phyloP scores from a whole-genome alignment of 129 eudicot species.

The Silybum marianum region DNA sequence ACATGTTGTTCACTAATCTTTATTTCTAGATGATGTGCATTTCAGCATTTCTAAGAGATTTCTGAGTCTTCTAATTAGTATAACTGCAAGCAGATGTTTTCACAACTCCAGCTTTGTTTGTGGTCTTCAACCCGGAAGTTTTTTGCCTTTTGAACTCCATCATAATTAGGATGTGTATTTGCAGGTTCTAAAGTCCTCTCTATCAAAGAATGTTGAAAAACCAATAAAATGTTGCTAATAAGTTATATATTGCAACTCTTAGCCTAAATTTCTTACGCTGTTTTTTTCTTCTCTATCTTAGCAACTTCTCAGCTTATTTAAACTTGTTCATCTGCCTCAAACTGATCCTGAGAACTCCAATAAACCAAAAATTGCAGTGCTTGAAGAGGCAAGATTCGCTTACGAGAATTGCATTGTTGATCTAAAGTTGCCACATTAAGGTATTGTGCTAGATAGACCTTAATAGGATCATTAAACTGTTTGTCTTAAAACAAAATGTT shows the following conservation, averaged over 20 bases:
- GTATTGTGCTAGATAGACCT: slow-evolving; percentile 6
- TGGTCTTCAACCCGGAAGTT: not conserved
- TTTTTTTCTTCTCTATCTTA: slow-evolving; percentile 3
- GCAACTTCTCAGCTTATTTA: slow-evolving; percentile 15
- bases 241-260: not conserved
- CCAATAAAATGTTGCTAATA: not conserved
- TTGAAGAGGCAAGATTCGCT: slow-evolving; percentile 1
- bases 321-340: slow-evolving; percentile 7
- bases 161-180: not conserved
- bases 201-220: slow-evolving; percentile 1
- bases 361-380: not conserved
- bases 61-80: not conserved
- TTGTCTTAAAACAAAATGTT: not conserved
- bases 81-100: not conserved
- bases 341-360: not conserved
- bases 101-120: not conserved
- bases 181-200: not conserved
- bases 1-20: not conserved
- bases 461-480: not conserved
- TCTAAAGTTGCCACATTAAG: slow-evolving; percentile 23
- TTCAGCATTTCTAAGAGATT: not conserved
- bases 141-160: not conserved
- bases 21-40: not conserved
- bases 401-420: slow-evolving; percentile 11
- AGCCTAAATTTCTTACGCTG: slow-evolving; percentile 4